Conservation (phyloP, 2,329 filamentous ascomycete genomes). For the Colletotrichum sp. region DNA sequence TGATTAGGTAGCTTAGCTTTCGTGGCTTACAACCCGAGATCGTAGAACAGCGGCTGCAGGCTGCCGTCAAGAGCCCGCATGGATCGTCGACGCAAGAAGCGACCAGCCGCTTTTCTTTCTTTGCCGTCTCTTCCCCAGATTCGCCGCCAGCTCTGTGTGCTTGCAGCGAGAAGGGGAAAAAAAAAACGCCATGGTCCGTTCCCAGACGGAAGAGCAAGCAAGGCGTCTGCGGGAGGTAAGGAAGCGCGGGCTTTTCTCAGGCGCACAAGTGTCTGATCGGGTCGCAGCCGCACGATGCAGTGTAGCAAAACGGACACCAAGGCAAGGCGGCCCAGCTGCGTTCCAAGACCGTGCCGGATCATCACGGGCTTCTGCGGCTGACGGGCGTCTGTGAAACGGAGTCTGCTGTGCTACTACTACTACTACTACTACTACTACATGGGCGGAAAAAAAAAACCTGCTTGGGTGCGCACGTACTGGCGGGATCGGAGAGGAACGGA, state of each 20-base stretch:
- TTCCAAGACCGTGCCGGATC: background rate
- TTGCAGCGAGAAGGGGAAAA: background rate
- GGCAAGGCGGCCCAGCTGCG: no score
- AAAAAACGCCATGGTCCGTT: background rate
- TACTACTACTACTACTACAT: background rate
- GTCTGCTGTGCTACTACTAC: background rate
- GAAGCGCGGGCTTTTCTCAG: background rate
- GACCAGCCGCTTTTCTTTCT: background rate
- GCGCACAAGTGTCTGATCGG: background rate
- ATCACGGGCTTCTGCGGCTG: background rate
- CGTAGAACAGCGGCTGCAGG: background rate
- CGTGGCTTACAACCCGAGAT: background rate
- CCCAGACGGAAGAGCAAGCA: background rate
- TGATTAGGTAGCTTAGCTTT: background rate
- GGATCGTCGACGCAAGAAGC: constrained; percentile 8
- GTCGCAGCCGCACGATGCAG: background rate
- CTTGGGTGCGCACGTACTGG: background rate
- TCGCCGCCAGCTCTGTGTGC: background rate
- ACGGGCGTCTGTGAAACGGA: background rate
- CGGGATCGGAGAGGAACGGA: background rate
- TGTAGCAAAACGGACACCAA: background rate
- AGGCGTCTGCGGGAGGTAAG: background rate
- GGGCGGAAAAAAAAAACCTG: background rate
- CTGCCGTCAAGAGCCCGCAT: background rate
- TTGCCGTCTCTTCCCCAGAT: background rate